Conservation (phyloP, 768 basidiomycete genomes). For the Mycena floridula region DNA sequence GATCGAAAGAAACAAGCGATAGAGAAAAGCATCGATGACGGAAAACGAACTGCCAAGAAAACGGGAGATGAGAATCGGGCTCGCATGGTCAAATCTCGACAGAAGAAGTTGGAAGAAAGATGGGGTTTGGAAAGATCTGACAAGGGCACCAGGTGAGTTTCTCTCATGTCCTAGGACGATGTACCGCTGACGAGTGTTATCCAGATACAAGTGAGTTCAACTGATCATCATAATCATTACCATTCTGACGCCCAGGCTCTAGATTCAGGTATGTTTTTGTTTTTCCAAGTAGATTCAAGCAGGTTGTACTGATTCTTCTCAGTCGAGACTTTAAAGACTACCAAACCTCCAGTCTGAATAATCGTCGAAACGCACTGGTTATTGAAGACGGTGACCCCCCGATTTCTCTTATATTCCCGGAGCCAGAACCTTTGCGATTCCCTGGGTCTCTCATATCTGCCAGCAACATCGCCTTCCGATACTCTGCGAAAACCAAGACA, state of each 20-base stretch:
- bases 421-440: constrained; percentile 24
- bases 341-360: too few relatives aligned
- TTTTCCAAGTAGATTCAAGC: too few relatives aligned
- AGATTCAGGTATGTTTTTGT: too few relatives aligned
- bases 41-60: constrained; percentile 41
- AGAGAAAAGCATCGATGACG: constrained; percentile 48
- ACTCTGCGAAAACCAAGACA: constrained; percentile 22
- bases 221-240: too few relatives aligned
- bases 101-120: constrained; percentile 47
- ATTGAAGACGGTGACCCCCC: constrained; percentile 31
- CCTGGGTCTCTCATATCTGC: constrained; percentile 10
- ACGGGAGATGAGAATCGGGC: constrained; percentile 58
- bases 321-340: constrained; percentile 28
- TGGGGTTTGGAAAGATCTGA: constrained; percentile 33
- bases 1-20: constrained; percentile 44
- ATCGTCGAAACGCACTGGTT: constrained; percentile 30
- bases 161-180: constrained; percentile 20
- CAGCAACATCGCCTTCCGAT: constrained; percentile 3
- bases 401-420: constrained; percentile 27
- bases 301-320: too few relatives aligned
- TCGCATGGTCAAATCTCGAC: constrained; percentile 46
- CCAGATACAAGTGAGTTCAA: not conserved
- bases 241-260: too few relatives aligned
- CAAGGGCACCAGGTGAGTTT: constrained; percentile 10
- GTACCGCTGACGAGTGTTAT: constrained; percentile 20